Base-by-base conservation (phyloP, 148 eudicot genomes). In the Rheum nobile region DNA sequence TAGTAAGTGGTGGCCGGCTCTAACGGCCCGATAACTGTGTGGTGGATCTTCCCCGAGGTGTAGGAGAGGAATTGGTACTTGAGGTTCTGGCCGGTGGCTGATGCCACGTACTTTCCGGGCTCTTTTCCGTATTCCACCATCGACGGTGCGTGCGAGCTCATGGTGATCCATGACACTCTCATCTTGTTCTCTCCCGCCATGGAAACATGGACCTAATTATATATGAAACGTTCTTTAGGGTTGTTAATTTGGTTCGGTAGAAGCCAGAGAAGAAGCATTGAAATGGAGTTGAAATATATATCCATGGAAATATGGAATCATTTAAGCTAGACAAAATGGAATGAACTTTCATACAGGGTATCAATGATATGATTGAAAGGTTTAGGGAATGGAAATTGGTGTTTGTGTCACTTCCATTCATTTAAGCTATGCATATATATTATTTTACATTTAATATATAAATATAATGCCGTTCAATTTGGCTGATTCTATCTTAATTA, bases 151-250 rank as follows among this genome's bases (percentile, higher is more conserved):
- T 65, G 39, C n/a, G 50, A 10, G 69, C 47, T 46, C 44, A 37
- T 29, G 44, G 71, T 74, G 6, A 59, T 74, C 76, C 76, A 74
- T 42, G 76, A 79, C 78, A 92, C 80, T 77, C 88, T 84, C 97
- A 90, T 92, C 44, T 77, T 76, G 44, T 90, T 80, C 37, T 9
- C 61, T 22, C 96, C 96, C 4, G 83, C 90, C 78, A 82, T 42
- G 1, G 93, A 88, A 67, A 90, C 74, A 71, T 87, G 97, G 13
- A 90, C 88, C 97, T 65, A 16, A 5, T 5, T 34, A 28, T 0
- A 29, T 10, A 29, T 29, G 12, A 28, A 28, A 16, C n/a, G 6
- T 4, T 28, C 39, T 31, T 65, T 10, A 65, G 6, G 61, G 14
- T 8, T 8, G 11, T 22, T 54, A 7, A 26, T 22, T 54, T 3